Evolutionary conservation across 352 stramenopile species (phyloP).

Genomic region (Globisporangium alternatum): DNA sequence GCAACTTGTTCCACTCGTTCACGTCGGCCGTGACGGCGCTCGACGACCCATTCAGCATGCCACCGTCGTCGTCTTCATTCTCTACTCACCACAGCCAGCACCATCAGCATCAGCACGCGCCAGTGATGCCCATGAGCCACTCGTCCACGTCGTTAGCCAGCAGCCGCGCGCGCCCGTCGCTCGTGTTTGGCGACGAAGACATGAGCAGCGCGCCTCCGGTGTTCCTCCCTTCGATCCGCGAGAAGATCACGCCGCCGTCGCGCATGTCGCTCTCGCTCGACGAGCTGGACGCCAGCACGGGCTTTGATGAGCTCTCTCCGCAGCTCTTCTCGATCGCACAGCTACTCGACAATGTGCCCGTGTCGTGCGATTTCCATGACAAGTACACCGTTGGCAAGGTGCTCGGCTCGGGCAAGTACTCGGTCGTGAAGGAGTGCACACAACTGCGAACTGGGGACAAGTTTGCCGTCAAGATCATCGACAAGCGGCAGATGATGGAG

Average conservation of each 20-base stretch:
- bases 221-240: slow-evolving; percentile 68
- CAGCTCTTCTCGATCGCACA: slow-evolving; percentile 66
- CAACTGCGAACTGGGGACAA: slow-evolving; percentile 27
- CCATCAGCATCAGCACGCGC: not conserved
- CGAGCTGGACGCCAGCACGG: slow-evolving; percentile 34
- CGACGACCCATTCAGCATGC: slow-evolving; percentile 17
- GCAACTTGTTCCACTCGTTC: slow-evolving; percentile 16
- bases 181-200: slow-evolving; percentile 62
- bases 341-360: slow-evolving; percentile 61
- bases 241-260: slow-evolving; percentile 55
- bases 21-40: slow-evolving; percentile 21
- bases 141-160: not conserved
- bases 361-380: slow-evolving; percentile 54
- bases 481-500: slow-evolving; percentile 82
- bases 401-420: slow-evolving; percentile 77
- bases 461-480: slow-evolving; percentile 80
- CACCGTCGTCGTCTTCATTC: not conserved
- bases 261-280: slow-evolving; percentile 61
- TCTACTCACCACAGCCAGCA: not conserved
- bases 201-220: slow-evolving; percentile 36
- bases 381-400: slow-evolving; percentile 50
- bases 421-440: slow-evolving; percentile 67
- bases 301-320: slow-evolving; percentile 37
- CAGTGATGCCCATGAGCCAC: slow-evolving; percentile 11
- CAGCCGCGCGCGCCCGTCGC: slow-evolving; percentile 34